A percentile compares a stretch with the other conserved stretches of the same genome.
Evolutionary conservation across 345 rosid species (phyloP).

Genomic region (Brassica juncea): DNA sequence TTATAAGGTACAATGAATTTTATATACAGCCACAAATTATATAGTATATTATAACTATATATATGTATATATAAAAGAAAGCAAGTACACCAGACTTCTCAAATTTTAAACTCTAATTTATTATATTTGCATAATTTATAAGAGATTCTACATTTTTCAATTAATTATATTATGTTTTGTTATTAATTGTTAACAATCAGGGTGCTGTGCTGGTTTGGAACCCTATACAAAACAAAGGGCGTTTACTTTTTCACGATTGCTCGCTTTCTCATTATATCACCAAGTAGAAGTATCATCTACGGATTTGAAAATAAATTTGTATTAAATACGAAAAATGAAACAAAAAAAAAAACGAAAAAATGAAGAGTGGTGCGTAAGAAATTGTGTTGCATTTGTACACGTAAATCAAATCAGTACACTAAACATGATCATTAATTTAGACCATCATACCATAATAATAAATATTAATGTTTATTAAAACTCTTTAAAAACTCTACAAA

Average conservation of each 20-base stretch:
- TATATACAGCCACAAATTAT: background rate
- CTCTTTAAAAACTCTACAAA: background rate
- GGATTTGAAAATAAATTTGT: background rate
- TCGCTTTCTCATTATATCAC: background rate
- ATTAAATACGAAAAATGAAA: background rate
- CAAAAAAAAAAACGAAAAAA: background rate
- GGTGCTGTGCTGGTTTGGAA: background rate
- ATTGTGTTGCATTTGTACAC: background rate
- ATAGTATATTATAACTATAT: too few species aligned
- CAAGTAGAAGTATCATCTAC: background rate
- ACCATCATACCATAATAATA: background rate
- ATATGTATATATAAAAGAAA: background rate
- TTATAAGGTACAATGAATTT: background rate
- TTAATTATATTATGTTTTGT: background rate
- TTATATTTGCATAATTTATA: background rate
- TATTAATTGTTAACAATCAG: background rate
- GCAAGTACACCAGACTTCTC: background rate
- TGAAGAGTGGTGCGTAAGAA: background rate
- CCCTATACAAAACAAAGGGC: background rate
- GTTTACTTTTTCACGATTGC: background rate
- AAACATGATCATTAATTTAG: background rate
- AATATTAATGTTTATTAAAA: background rate
- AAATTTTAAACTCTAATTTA: background rate
- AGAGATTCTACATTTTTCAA: background rate
- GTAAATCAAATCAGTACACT: conserved; percentile 15